Conservation (phyloP, 805 yeast genomes). For the Hanseniaspora valbyensis region DNA sequence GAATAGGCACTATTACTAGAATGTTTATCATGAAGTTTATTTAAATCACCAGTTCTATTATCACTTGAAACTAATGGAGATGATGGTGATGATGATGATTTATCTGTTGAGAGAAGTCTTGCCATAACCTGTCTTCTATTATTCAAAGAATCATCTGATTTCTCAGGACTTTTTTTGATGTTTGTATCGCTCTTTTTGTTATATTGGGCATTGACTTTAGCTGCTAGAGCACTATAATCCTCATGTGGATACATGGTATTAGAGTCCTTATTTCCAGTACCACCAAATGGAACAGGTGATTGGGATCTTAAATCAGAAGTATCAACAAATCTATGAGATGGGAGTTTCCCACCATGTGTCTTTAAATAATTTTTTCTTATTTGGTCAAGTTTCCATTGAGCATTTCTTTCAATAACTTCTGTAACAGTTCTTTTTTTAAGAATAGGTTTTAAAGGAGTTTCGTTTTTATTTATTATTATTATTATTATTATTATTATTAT, state of each 20-base stretch:
- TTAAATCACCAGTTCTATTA: background rate
- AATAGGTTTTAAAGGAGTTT: slow-evolving; percentile 59
- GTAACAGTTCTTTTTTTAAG: slow-evolving; percentile 76
- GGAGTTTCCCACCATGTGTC: slow-evolving; percentile 52
- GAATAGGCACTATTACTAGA: too few relatives aligned
- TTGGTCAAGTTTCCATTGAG: slow-evolving; percentile 33
- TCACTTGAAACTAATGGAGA: too few relatives aligned
- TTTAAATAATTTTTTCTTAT: slow-evolving; percentile 73
- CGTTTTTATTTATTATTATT: slow-evolving; percentile 18
- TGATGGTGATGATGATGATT: background rate
- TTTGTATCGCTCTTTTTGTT: slow-evolving; percentile 8
- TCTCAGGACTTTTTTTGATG: background rate
- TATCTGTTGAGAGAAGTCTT: slow-evolving; percentile 7
- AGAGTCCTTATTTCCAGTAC: background rate
- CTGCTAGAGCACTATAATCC: slow-evolving; percentile 29
- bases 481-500: slow-evolving; percentile 19
- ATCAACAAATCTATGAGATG: slow-evolving; percentile 22
- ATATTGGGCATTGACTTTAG: slow-evolving; percentile 31
- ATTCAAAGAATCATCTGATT: slow-evolving; percentile 2
- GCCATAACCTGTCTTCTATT: slow-evolving; percentile 12
- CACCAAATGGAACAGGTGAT: slow-evolving; percentile 19
- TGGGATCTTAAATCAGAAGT: slow-evolving; percentile 22
- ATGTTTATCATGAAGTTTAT: too few relatives aligned
- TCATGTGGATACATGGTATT: slow-evolving; percentile 21
- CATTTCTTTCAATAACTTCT: slow-evolving; percentile 45